These are phyloP conservation scores for Coccomyxa sp. DNA, from an alignment of 139 green algal genomes.

Conservation along the genomic window DNA sequence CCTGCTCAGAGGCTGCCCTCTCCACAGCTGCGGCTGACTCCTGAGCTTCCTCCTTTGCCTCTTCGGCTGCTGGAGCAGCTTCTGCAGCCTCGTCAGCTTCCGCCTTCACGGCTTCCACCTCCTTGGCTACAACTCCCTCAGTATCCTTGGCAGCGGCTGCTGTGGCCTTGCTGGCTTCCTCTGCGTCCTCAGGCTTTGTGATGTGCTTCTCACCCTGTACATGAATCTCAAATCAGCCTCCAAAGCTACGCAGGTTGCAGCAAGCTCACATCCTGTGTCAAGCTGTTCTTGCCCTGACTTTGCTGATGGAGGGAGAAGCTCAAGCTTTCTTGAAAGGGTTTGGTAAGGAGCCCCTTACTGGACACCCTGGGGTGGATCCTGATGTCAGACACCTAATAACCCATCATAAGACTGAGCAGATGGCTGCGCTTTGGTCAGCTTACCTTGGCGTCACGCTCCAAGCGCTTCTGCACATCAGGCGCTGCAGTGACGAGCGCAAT, in stretches of 20 bases:
- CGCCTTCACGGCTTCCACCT: conserved; percentile 4
- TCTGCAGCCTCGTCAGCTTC: background rate
- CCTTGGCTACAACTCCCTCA: background rate
- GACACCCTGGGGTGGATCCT: too few species aligned
- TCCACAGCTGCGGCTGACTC: background rate
- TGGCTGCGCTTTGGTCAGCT: too few species aligned
- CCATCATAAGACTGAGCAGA: too few species aligned
- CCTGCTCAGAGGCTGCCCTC: background rate
- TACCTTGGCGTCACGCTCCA: background rate
- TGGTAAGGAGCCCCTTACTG: too few species aligned
- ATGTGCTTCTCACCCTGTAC: too few species aligned
- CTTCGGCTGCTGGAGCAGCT: background rate
- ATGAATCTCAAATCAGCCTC: too few species aligned
- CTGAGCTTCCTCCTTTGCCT: background rate
- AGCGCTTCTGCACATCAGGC: background rate
- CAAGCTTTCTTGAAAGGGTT: too few species aligned
- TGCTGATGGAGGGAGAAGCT: too few species aligned
- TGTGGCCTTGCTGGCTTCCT: background rate
- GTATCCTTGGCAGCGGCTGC: background rate
- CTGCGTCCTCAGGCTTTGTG: background rate
- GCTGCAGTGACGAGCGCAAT: conserved; percentile 37
- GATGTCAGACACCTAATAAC: too few species aligned
- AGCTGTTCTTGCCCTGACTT: too few species aligned
- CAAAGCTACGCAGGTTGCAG: too few species aligned
- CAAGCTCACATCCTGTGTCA: too few species aligned